Evolutionary conservation across 169 alveolate genomes (phyloP).

Genomic region (Perkinsus olseni): DNA sequence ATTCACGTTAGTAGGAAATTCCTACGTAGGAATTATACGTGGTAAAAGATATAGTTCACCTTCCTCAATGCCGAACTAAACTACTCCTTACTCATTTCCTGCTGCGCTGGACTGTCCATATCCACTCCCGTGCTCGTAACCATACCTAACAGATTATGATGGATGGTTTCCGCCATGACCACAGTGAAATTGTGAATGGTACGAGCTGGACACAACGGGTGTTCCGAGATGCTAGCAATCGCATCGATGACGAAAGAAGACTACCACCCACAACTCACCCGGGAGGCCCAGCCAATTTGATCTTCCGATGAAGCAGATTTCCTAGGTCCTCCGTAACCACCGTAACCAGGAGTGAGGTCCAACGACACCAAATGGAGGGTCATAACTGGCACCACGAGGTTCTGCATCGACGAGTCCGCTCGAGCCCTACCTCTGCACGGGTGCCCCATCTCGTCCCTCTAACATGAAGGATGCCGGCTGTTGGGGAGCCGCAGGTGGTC

Average conservation of each 20-base stretch:
- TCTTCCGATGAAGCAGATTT: not conserved
- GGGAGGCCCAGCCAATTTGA: not conserved
- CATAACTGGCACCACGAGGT: not conserved
- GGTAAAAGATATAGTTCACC: no score
- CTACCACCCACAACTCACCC: not conserved
- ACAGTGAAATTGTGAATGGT: no score
- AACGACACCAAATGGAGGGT: not conserved
- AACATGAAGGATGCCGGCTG: not conserved
- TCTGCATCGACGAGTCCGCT: no score
- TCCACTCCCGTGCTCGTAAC: not conserved
- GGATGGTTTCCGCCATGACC: no score
- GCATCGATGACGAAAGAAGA: no score
- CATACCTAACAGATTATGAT: not conserved
- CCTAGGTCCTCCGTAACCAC: not conserved
- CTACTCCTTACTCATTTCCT: not conserved
- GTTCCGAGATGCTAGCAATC: no score
- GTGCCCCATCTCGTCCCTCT: not conserved
- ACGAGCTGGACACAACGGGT: no score
- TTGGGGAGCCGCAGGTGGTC: not conserved
- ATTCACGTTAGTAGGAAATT: no score
- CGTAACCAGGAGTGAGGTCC: not conserved
- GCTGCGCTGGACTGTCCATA: not conserved
- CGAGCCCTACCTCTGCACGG: not conserved
- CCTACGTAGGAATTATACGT: no score
- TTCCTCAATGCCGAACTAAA: no score